A percentile compares a stretch with the other conserved stretches of the same genome.
phyloP scores from a whole-genome alignment of 495 filamentous ascomycete genomes.

The Elaphomyces granulatus region DNA sequence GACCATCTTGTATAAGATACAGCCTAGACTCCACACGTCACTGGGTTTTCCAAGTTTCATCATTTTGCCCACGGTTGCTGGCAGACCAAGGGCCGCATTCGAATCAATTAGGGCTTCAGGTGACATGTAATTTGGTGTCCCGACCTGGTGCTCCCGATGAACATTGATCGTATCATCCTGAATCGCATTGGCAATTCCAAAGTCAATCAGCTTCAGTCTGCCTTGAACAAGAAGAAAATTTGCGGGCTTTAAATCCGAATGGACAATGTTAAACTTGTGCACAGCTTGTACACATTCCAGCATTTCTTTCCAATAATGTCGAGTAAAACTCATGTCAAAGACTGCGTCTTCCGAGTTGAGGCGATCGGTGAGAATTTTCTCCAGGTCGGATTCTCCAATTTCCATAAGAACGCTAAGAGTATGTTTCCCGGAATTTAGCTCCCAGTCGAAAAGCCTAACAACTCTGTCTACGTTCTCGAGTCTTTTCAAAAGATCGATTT shows the following conservation, averaged over 20 bases:
- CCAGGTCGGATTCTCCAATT: conserved; percentile 89
- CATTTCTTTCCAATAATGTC: conserved; percentile 98
- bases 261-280: conserved; percentile 78
- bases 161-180: conserved; percentile 95
- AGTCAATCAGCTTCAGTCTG: conserved; percentile 77
- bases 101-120: conserved; percentile 86
- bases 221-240: conserved; percentile 86
- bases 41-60: conserved; percentile 94
- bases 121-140: conserved; percentile 98
- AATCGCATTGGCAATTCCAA: conserved; percentile 95
- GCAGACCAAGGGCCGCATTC: conserved; percentile 47
- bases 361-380: conserved; percentile 64
- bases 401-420: conserved; percentile 91
- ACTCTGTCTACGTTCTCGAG: conserved; percentile 76
- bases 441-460: conserved; percentile 79
- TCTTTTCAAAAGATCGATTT: conserved; percentile 82
- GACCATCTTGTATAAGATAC: conserved; percentile 94
- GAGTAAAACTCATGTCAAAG: conserved; percentile 81
- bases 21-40: conserved; percentile 92
- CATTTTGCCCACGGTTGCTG: conserved; percentile 49
- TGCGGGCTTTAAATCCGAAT: conserved; percentile 90
- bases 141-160: conserved; percentile 86
- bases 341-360: conserved; percentile 55
- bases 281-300: conserved; percentile 86
- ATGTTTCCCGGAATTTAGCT: conserved; percentile 80